These are phyloP conservation scores for Collybia mongolica DNA, from an alignment of 768 basidiomycete genomes.

Conservation along the genomic window DNA sequence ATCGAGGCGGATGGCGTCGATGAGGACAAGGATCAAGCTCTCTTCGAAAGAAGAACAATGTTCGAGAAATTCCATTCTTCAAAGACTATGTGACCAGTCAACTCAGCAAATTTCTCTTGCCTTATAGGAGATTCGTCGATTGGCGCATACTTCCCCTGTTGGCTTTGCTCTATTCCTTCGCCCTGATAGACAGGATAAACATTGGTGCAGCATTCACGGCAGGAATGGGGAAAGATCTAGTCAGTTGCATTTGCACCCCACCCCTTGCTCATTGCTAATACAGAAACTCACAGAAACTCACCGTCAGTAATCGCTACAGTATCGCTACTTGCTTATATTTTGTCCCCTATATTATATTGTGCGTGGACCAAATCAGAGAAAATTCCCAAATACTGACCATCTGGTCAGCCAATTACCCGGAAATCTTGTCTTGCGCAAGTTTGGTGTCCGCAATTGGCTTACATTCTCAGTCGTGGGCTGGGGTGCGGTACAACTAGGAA, in stretches of 20 bases:
- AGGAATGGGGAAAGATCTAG: constrained; percentile 41
- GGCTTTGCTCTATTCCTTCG: constrained; percentile 38
- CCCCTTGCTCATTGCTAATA: not conserved
- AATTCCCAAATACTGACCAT: constrained; percentile 2
- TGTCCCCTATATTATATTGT: constrained; percentile 45
- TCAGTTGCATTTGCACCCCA: constrained; percentile 8
- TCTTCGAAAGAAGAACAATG: constrained; percentile 38
- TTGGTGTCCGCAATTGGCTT: constrained; percentile 45
- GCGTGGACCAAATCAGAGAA: constrained; percentile 9
- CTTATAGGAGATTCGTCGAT: constrained; percentile 37
- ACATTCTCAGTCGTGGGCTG: constrained; percentile 39
- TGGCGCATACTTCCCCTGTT: constrained; percentile 42
- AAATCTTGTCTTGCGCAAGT: constrained; percentile 39
- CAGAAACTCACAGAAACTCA: constrained; percentile 23
- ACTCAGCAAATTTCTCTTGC: not conserved
- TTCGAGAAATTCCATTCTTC: constrained; percentile 14
- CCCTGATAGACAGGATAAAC: constrained; percentile 44
- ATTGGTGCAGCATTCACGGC: constrained; percentile 41
- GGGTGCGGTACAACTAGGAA: constrained; percentile 42
- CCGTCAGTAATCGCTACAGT: constrained; percentile 33
- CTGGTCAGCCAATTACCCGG: constrained; percentile 41
- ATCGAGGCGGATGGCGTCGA: constrained; percentile 5
- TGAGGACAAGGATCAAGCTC: constrained; percentile 12
- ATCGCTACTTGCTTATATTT: constrained; percentile 43
- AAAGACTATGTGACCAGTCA: not conserved